A percentile compares a stretch with the other conserved stretches of the same genome.
phyloP scores from a whole-genome alignment of 2,329 filamentous ascomycete genomes.

The Sporothrix humicola region DNA sequence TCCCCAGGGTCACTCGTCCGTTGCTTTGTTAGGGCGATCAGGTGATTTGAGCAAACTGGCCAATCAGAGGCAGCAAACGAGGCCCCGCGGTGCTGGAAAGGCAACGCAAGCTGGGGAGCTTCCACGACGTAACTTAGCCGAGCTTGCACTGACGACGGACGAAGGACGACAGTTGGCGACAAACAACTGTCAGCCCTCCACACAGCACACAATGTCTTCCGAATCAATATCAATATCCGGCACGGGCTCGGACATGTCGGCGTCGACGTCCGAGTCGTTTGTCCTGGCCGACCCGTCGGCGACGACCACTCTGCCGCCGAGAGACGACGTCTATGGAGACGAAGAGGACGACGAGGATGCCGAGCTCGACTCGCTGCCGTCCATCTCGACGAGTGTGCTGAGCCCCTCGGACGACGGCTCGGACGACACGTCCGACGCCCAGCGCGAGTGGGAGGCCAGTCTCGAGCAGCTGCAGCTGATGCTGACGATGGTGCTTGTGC shows the following conservation, averaged over 20 bases:
- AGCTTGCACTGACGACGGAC: neutral
- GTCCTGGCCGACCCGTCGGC: constrained; percentile 56
- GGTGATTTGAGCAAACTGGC: neutral
- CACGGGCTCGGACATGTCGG: constrained; percentile 29
- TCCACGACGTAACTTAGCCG: neutral
- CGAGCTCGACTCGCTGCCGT: constrained; percentile 69
- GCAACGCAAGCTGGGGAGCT: neutral
- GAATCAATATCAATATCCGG: constrained; percentile 30
- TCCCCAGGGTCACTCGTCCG: constrained; percentile 10
- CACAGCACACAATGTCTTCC: constrained; percentile 29
- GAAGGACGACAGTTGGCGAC: neutral
- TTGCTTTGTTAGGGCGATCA: neutral
- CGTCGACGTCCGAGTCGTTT: constrained; percentile 54
- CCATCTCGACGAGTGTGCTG: constrained; percentile 58
- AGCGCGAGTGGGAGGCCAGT: constrained; percentile 93
- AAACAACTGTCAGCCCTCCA: neutral
- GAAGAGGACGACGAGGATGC: constrained; percentile 54
- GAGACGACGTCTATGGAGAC: neutral
- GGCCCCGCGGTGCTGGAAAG: neutral
- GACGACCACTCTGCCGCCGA: constrained; percentile 41
- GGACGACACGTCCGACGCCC: constrained; percentile 78
- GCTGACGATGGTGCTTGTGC: constrained; percentile 91
- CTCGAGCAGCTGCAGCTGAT: constrained; percentile 92
- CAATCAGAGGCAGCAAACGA: constrained; percentile 1
- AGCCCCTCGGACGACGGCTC: constrained; percentile 42